Base-by-base conservation (phyloP, 2,329 filamentous ascomycete species). In the Xylariaceae sp. region DNA sequence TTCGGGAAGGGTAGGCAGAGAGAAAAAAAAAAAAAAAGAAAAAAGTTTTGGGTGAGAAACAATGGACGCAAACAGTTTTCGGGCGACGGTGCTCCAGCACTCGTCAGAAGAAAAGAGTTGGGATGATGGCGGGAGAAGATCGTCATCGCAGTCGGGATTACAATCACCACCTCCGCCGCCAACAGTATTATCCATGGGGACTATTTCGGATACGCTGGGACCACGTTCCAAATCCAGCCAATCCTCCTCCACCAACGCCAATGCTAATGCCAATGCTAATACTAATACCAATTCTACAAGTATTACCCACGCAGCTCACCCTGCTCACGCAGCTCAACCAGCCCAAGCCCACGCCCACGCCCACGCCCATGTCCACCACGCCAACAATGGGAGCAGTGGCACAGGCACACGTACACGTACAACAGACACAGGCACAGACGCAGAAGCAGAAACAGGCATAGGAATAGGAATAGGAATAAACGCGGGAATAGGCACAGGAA, bases 61-160 rank as follows among this genome's bases (percentile, higher is more conserved):
- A 20, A 59, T 52, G 56, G 47, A 53, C 47, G 23, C 48, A 14
- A 63, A 63, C 50, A 50, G 56, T 60, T 70, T 69, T 56, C 65
- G 66, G 54, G 67, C 67, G 62, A 69, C 65, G 12, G 66, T 67
- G 46, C 57, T 70, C 47, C 65, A 66, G 45, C 60, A 54, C 19
- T 48, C 57, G 37, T 56, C 52, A 50, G 62, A 60, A 43, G 57
- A 52, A 51, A 61, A 57, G 55, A 51, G 37, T 52, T 50, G 54
- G 41, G 55, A 49, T 42, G 52, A 58, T 44, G 54, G 57, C 19
- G 29, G 41, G n/a, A 57, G 44, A 60, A 51, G 29, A 50, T 53
- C 49, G 49, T 52, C 49, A 51, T 52, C 54, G 53, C 53, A 48
- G 40, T 45, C 49, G n/a, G 48, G 45, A 40, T 52, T 49, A 32